Percentiles rank a stretch among this genome's conserved stretches.
Evolutionary conservation across 164 flowering plant species (phyloP).

Genomic region (Houttuynia cordata): DNA sequence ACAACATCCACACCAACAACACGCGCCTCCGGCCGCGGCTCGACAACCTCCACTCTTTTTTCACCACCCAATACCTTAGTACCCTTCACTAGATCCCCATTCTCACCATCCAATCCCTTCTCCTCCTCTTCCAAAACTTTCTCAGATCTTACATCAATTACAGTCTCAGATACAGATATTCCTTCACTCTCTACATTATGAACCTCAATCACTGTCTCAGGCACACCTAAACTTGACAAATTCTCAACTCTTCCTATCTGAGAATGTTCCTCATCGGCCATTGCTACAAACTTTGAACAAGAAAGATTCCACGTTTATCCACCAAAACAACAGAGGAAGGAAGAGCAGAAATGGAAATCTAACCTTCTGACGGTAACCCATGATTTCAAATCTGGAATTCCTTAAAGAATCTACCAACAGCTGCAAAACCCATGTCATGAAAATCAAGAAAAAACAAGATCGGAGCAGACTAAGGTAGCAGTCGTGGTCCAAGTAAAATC

Average conservation of each 20-base stretch:
- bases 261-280: slow-evolving; percentile 3
- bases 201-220: background rate
- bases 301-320: too few species aligned
- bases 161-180: slow-evolving; percentile 3
- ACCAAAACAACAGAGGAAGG: background rate
- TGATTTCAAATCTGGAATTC: background rate
- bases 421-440: too few species aligned
- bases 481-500: too few species aligned
- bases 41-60: slow-evolving; percentile 10
- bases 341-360: background rate
- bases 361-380: background rate
- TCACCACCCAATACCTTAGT: slow-evolving; percentile 14
- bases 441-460: background rate
- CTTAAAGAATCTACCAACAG: background rate
- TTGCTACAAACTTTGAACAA: background rate
- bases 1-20: slow-evolving; percentile 26
- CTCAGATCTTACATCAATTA: slow-evolving; percentile 4
- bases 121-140: background rate
- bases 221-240: background rate
- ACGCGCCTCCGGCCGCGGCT: slow-evolving; percentile 14
- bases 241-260: slow-evolving; percentile 1
- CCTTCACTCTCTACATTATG: slow-evolving; percentile 4
- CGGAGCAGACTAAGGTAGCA: too few species aligned
- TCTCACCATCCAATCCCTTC: background rate
- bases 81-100: slow-evolving; percentile 1